Evolutionary conservation across 192 early-diverging fungal genomes (phyloP).

Genomic region (Thamnidium elegans): DNA sequence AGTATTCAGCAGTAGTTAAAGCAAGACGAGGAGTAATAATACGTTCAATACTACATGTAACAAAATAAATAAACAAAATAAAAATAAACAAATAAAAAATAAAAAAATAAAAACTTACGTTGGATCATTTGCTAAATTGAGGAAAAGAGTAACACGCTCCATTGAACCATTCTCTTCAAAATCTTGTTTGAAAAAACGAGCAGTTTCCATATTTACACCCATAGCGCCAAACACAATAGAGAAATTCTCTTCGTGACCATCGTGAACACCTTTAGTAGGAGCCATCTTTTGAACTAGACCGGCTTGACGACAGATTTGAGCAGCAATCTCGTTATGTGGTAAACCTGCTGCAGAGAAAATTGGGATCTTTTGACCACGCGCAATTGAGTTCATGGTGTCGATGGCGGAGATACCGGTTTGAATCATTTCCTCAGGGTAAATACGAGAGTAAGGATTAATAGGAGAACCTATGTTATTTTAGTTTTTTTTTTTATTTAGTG

Average conservation of each 20-base stretch:
- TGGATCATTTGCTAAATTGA: slow-evolving; percentile 99
- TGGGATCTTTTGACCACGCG: slow-evolving; percentile 99
- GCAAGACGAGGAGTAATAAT: slow-evolving; percentile 99
- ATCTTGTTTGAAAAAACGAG: slow-evolving; percentile 99
- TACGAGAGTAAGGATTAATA: slow-evolving; percentile 99
- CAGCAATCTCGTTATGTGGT: slow-evolving; percentile 99
- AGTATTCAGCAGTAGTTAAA: slow-evolving; percentile 98
- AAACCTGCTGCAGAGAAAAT: slow-evolving; percentile 99
- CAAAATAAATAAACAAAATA: slow-evolving; percentile 7
- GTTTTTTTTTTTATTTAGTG: neutral
- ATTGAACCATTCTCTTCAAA: slow-evolving; percentile 99
- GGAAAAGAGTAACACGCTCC: slow-evolving; percentile 96
- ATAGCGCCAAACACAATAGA: slow-evolving; percentile 99
- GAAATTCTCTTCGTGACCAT: slow-evolving; percentile 98
- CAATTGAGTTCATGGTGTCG: slow-evolving; percentile 99
- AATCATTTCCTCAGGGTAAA: slow-evolving; percentile 99
- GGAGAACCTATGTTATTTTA: slow-evolving; percentile 63
- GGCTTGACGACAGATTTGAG: slow-evolving; percentile 99
- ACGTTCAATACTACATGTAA: slow-evolving; percentile 85
- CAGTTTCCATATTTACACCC: slow-evolving; percentile 99
- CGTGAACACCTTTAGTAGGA: slow-evolving; percentile 86
- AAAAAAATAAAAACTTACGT: slow-evolving; percentile 55
- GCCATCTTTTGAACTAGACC: slow-evolving; percentile 89
- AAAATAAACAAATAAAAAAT: slow-evolving; percentile 11
- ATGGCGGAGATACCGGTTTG: slow-evolving; percentile 99